Base-by-base conservation (phyloP, 2,329 filamentous ascomycete species). In the Aspergillus phoenicis region DNA sequence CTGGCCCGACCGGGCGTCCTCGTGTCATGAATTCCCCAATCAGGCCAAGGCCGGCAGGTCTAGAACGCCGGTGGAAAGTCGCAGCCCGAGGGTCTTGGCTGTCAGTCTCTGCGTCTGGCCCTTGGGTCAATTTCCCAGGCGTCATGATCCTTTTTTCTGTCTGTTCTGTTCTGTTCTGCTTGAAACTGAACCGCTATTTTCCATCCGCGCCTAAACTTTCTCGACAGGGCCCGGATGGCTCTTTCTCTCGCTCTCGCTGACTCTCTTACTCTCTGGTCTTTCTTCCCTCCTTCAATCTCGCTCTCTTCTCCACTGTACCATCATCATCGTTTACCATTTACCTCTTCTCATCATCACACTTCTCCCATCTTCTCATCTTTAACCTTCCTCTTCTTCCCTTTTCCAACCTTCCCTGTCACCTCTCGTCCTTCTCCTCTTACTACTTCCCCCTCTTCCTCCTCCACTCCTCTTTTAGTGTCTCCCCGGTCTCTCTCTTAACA, bases 11-110 rank as follows among this genome's bases (percentile, higher is more conserved):
- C 53, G 58, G 53, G 49, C 54, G 63, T 52, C 63, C 64, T 65
- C 64, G 66, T 68, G 66, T 68, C 65, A 67, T 66, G 62, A 63
- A 65, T 64, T 63, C 64, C 64, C 61, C 60, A 61, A 66, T 64
- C 60, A 63, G 60, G 62, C 62, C 61, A 58, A 63, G 59, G 24
- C 55, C 57, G 60, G 57, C 30, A 49, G 64, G 66, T 68, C 66
- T 66, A 68, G 66, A 68, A 64, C 64, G 55, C 62, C 28, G 57
- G 57, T 58, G 49, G 57, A 66, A 60, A 63, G 60, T 62, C 57
- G 59, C 60, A 64, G 64, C 61, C 62, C 64, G 62, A 66, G 62
- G 57, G 24, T 53, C 52, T 60, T 51, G 61, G 56, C 61, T 55
- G 61, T 66, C 59, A 53, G 33, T 49, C 56, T 45, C 28, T 56